Evolutionary conservation across 495 filamentous ascomycete genomes (phyloP).

Genomic region (Bryoglossum gracile): DNA sequence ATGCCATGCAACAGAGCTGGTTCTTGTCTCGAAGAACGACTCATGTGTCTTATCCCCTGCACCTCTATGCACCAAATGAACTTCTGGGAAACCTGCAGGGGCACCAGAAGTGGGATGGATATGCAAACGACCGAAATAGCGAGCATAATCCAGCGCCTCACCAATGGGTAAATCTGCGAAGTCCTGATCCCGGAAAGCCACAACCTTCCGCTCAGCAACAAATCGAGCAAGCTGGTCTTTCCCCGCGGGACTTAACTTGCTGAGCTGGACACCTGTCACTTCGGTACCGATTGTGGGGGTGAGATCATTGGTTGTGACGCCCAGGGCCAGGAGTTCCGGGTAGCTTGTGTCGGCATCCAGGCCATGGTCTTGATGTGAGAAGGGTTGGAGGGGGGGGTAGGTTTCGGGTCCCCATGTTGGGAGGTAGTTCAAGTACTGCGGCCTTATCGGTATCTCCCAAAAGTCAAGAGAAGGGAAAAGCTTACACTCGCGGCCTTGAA

Average conservation of each 20-base stretch:
- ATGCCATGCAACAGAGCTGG: conserved; percentile 71
- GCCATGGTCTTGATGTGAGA: conserved; percentile 66
- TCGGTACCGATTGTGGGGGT: conserved; percentile 72
- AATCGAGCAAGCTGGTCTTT: conserved; percentile 78
- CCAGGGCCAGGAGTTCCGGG: conserved; percentile 54
- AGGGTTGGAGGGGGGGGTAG: conserved; percentile 61
- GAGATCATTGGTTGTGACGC: conserved; percentile 46
- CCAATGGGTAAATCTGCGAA: conserved; percentile 67
- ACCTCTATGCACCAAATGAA: conserved; percentile 73
- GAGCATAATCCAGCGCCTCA: conserved; percentile 61
- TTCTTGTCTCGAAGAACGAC: conserved; percentile 54
- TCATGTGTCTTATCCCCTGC: conserved; percentile 52
- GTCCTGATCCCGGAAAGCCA: conserved; percentile 74
- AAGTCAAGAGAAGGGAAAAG: neutral
- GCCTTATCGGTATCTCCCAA: neutral
- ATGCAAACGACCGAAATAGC: conserved; percentile 76
- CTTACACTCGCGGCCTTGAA: conserved; percentile 31
- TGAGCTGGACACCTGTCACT: conserved; percentile 69
- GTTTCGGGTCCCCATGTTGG: conserved; percentile 61
- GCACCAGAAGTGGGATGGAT: conserved; percentile 74
- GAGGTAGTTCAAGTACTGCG: conserved; percentile 66
- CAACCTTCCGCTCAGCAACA: conserved; percentile 71
- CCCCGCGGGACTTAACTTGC: conserved; percentile 53
- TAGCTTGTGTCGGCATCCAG: conserved; percentile 60
- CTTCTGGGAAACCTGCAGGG: conserved; percentile 61